Percentiles rank a stretch among this genome's conserved stretches.
Evolutionary conservation across 202 grass and related monocot species (phyloP).

Genomic region (Eragrostis tef): DNA sequence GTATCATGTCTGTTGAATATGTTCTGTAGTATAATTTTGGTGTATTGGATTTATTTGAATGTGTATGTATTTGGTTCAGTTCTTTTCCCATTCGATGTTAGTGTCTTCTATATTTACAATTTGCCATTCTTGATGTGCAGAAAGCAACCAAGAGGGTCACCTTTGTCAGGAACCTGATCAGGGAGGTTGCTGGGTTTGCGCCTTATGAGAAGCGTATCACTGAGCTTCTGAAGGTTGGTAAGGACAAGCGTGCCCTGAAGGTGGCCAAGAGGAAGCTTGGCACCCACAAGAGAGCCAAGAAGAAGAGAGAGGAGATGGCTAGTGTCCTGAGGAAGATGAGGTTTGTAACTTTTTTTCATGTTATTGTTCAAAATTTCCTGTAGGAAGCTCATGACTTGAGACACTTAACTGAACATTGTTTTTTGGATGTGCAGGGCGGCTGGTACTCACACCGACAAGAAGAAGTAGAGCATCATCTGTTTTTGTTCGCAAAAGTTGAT

Average conservation of each 20-base stretch:
- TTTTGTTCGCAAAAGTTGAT: slow-evolving; percentile 17
- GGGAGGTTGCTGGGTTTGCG: slow-evolving; percentile 96
- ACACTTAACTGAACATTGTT: too few relatives aligned
- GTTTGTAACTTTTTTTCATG: slow-evolving; percentile 6
- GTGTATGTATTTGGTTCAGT: not conserved
- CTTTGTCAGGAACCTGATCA: slow-evolving; percentile 78
- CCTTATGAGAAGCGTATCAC: slow-evolving; percentile 97
- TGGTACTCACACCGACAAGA: slow-evolving; percentile 60
- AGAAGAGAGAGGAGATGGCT: slow-evolving; percentile 99
- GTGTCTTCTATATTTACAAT: not conserved
- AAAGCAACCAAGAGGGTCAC: slow-evolving; percentile 75
- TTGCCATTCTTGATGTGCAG: slow-evolving; percentile 38
- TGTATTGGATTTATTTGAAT: not conserved
- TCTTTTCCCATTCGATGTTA: too few relatives aligned
- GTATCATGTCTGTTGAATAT: not conserved
- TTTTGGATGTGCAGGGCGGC: slow-evolving; percentile 14
- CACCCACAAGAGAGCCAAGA: slow-evolving; percentile 98
- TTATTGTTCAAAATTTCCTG: too few relatives aligned
- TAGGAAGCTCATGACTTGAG: too few relatives aligned
- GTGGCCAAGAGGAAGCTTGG: slow-evolving; percentile 91
- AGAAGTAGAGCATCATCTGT: slow-evolving; percentile 56
- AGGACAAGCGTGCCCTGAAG: slow-evolving; percentile 92
- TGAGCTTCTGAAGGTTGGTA: slow-evolving; percentile 92
- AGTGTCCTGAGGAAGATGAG: slow-evolving; percentile 93
- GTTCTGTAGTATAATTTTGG: not conserved